Base-by-base conservation (phyloP, 2,329 filamentous ascomycete species). In the Colletotrichum sp. region DNA sequence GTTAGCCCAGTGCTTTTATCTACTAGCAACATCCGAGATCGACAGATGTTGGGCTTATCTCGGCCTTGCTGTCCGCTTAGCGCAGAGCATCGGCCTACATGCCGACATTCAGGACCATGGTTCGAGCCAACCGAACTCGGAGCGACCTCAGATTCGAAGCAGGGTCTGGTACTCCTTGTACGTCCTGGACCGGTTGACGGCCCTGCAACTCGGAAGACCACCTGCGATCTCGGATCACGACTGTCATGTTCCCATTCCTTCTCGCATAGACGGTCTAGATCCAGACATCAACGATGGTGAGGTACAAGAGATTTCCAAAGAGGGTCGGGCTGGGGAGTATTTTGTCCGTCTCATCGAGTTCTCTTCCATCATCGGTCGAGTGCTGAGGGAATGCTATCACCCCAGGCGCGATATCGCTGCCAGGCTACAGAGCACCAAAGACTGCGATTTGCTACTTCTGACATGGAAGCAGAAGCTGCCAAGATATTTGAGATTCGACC, bases 261-360 rank as follows among this genome's bases (percentile, higher is more conserved):
- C 22, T 0, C 55, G 27, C 0, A 59, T 59, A 19, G 27, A 25
- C 25, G 55, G 25, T 7, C 27, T 59, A 0, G 25, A 59, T 29
- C 22, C 55, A 6, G 55, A 59, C 0, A 0, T 59, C 15, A 29
- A 16, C 25, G 0, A 29, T 0, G 0, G 9, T 0, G 25, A 59
- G 8, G 55, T 2, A 16, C 8, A 0, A 0, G 16, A 52, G n/a
- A 19, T 0, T 59, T 29, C 55, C 22, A 59, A 59, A 25, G 55
- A 59, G n/a, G 55, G 55, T 29, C 55, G 55, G 0, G 22, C 55
- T 0, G 55, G 55, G 22, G 55, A 59, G 19, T 59, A 59, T 0
- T 59, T 59, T 0, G 55, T 29, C 27, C 55, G 55, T 22, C 22
- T 59, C 55, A 29, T 59, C 27, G 55, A 59, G 25, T 59, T 59